phyloP scores from a whole-genome alignment of 2,329 filamentous ascomycete genomes.

The Aspergillus transmontanensis region DNA sequence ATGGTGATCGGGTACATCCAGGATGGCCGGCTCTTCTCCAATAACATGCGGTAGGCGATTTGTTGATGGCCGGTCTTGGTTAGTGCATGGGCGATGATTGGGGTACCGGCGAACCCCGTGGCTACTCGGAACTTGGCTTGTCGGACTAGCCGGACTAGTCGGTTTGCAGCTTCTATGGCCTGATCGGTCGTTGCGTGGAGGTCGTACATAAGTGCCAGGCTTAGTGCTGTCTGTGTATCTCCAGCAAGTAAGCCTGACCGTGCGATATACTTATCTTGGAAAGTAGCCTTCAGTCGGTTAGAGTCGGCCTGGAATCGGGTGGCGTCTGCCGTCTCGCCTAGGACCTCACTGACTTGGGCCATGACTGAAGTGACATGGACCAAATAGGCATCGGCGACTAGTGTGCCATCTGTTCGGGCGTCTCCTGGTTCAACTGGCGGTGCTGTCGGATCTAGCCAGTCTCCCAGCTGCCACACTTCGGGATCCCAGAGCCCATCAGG shows the following conservation, averaged over 20 bases:
- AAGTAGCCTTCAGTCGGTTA: slow-evolving; percentile 22
- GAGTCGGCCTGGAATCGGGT: slow-evolving; percentile 24
- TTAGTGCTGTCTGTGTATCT: slow-evolving; percentile 36
- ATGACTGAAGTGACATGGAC: slow-evolving; percentile 37
- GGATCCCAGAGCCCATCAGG: slow-evolving; percentile 39
- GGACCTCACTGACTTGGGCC: slow-evolving; percentile 27
- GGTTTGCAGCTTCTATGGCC: slow-evolving; percentile 1
- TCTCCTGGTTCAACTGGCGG: slow-evolving; percentile 37
- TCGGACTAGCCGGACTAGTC: slow-evolving; percentile 24
- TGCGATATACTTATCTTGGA: slow-evolving; percentile 35
- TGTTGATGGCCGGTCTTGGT: slow-evolving; percentile 23
- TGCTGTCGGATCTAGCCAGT: slow-evolving; percentile 47
- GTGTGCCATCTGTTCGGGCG: slow-evolving; percentile 33
- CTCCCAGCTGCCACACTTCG: slow-evolving; percentile 39
- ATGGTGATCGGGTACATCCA: slow-evolving; percentile 46
- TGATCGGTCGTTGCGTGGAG: slow-evolving; percentile 22
- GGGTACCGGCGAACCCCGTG: slow-evolving; percentile 41
- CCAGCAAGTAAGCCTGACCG: slow-evolving; percentile 29
- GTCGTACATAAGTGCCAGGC: slow-evolving; percentile 29
- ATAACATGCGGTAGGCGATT: slow-evolving; percentile 45
- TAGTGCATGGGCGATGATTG: slow-evolving; percentile 32
- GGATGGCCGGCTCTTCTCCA: slow-evolving; percentile 35
- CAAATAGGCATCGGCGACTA: slow-evolving; percentile 45
- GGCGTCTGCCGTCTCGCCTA: slow-evolving; percentile 25
- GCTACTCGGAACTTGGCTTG: slow-evolving; percentile 33